A percentile compares a stretch with the other conserved stretches of the same genome.
Evolutionary conservation across 495 filamentous ascomycete genomes (phyloP).

Genomic region (Tricharina praecox): DNA sequence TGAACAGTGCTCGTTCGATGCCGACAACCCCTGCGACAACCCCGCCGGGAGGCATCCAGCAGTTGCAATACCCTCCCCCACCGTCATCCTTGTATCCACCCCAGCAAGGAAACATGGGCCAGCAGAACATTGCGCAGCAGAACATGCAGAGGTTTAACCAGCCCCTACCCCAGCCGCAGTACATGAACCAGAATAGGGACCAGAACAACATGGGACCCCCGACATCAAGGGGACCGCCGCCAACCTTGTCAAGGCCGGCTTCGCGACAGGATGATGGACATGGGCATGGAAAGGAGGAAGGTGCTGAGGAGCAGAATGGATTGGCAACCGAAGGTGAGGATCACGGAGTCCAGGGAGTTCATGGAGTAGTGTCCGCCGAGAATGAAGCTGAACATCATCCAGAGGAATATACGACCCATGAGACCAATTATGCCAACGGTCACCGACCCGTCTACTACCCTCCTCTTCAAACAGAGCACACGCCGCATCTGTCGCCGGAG

Average conservation of each 20-base stretch:
- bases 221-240: constrained; percentile 24
- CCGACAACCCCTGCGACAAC: constrained; percentile 89
- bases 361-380: constrained; percentile 50
- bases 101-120: constrained; percentile 28
- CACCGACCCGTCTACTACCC: constrained; percentile 22
- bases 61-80: constrained; percentile 47
- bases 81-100: constrained; percentile 16
- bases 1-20: constrained; percentile 73
- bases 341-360: constrained; percentile 36
- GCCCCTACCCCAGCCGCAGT: constrained; percentile 40
- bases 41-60: constrained; percentile 60
- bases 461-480: constrained; percentile 36
- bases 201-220: constrained; percentile 75
- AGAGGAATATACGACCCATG: constrained; percentile 59
- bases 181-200: constrained; percentile 41
- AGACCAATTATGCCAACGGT: constrained; percentile 28
- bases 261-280: constrained; percentile 26
- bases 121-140: constrained; percentile 43
- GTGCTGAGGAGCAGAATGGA: constrained; percentile 42
- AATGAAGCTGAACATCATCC: constrained; percentile 61
- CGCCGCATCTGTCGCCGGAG: constrained; percentile 62
- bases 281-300: constrained; percentile 25
- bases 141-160: constrained; percentile 55
- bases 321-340: constrained; percentile 38
- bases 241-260: constrained; percentile 21